Base-by-base conservation (phyloP, 192 early-diverging fungal genomes). In the Podila clonocystis region DNA sequence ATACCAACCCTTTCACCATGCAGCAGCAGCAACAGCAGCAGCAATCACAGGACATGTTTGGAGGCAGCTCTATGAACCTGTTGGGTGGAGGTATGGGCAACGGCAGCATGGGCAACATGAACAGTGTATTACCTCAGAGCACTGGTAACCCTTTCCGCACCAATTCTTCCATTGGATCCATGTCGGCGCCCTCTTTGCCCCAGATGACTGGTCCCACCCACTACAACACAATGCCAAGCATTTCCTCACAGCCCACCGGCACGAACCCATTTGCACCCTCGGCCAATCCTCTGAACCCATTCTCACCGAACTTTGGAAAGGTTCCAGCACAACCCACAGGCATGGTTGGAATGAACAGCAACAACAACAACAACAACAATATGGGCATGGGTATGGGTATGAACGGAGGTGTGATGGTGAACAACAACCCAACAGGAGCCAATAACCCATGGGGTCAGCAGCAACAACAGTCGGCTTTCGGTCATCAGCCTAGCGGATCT, bases 1-100 rank as follows among this genome's bases (percentile, higher is more conserved):
- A 62, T n/a, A 85, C 80, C 33, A 85, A 85, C 60, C 84, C 84
- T 9, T 85, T 85, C 69, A 50, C 77, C 12, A 50, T 68, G 66
- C 36, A 45, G 15, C 65, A 62, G 12, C 64, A 62, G 19, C 65
- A 68, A 26, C 36, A 22, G 19, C 19, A 58, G 62, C 75, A 58
- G 57, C 24, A 63, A 30, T 26, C 34, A 36, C 34, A 36, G 8
- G 59, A 61, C 13, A 31, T 61, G 26, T 61, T 61, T 31, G 59
- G 59, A 22, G 64, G 62, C 34, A 72, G 36, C 28, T 67, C 61
- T 57, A 62, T 68, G 65, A 50, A 59, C 38, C 22, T 68, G 8
- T 64, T 75, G 62, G 65, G 64, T 13, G 26, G 15, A 45, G 41
- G 41, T 15, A 45, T 45, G 41, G 41, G 41, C 15, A 64, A 61